These are phyloP conservation scores for Chytridium lagenaria DNA, from an alignment of 371 early-diverging fungal genomes.

Conservation along the genomic window DNA sequence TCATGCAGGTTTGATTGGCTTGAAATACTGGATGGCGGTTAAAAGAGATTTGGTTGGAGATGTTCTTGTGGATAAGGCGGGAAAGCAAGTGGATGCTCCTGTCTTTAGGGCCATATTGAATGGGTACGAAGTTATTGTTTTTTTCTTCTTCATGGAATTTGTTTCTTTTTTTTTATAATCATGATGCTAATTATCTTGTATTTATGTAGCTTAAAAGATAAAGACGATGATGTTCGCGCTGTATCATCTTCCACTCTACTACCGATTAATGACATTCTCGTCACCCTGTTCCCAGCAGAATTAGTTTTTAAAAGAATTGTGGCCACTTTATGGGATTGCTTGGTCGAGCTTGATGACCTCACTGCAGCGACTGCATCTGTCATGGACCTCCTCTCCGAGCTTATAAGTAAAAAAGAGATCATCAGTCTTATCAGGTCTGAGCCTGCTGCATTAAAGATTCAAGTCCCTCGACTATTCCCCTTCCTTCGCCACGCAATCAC, in stretches of 20 bases:
- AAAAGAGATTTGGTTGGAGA: conserved; percentile 80
- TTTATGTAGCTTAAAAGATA: conserved; percentile 68
- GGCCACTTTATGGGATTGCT: conserved; percentile 82
- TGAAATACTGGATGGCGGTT: conserved; percentile 94
- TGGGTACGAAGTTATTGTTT: conserved; percentile 35
- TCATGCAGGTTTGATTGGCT: conserved; percentile 92
- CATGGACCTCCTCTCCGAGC: conserved; percentile 89
- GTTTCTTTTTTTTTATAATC: conserved; percentile 11
- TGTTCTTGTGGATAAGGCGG: conserved; percentile 44
- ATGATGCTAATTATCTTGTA: conserved; percentile 27
- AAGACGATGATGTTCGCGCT: conserved; percentile 93
- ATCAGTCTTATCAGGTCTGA: conserved; percentile 42
- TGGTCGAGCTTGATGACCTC: conserved; percentile 80
- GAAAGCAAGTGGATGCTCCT: conserved; percentile 27
- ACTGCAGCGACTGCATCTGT: conserved; percentile 91
- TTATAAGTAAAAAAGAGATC: conserved; percentile 61
- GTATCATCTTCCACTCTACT: conserved; percentile 89
- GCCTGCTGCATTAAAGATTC: conserved; percentile 54
- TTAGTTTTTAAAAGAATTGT: conserved; percentile 73
- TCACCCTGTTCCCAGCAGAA: conserved; percentile 67
- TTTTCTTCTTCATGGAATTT: background rate
- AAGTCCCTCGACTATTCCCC: conserved; percentile 87
- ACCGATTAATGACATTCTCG: conserved; percentile 85
- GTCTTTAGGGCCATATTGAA: conserved; percentile 53
- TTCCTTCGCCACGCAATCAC: conserved; percentile 94